Base-by-base conservation (phyloP, 495 filamentous ascomycete genomes). In the Annulohypoxylon stygium region DNA sequence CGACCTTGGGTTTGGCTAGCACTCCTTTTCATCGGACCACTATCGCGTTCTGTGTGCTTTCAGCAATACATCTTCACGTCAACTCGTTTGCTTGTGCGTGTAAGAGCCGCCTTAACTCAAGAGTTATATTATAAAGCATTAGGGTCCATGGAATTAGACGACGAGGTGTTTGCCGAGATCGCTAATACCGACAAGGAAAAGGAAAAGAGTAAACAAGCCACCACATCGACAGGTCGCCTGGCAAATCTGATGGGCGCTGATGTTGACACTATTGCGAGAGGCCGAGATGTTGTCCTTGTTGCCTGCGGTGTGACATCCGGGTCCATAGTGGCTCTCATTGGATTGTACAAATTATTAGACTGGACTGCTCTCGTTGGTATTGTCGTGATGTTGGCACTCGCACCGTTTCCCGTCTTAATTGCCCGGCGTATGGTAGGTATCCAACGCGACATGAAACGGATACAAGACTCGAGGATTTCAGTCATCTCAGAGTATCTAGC, bases 161-260 rank as follows among this genome's bases (percentile, higher is more conserved):
- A 81, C 11, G 81, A 82, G 18, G 76, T 76, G 5, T 81, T 83
- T 66, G 70, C 78, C 41, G 71, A 78, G 12, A 78, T 81, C 36
- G 75, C 70, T 18, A 54, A 70, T 10, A 71, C 75, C 8, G 68
- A 69, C 62, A 65, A 78, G 63, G 53, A 68, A 36, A 71, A 67
- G 16, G 78, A 76, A 61, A 57, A 74, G 55, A 59, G 34, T 16
- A 77, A 79, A 48, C 78, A 82, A 26, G 71, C 74, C 4, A 75
- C 79, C 33, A 84, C 83, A 3, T 83, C 84, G 45, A 80, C 83
- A 1, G 82, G 82, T 23, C 81, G 85, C 54, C 72, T 87, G 18
- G 84, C 84, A 39, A 87, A 84, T 47, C 75, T 87, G 48, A 87
- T 87, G 85, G 81, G 84, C 10, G 84, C 83, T 62, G 85, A 87